Evolutionary conservation across 2,329 filamentous ascomycete species (phyloP).

Genomic region (Fusarium foetens): DNA sequence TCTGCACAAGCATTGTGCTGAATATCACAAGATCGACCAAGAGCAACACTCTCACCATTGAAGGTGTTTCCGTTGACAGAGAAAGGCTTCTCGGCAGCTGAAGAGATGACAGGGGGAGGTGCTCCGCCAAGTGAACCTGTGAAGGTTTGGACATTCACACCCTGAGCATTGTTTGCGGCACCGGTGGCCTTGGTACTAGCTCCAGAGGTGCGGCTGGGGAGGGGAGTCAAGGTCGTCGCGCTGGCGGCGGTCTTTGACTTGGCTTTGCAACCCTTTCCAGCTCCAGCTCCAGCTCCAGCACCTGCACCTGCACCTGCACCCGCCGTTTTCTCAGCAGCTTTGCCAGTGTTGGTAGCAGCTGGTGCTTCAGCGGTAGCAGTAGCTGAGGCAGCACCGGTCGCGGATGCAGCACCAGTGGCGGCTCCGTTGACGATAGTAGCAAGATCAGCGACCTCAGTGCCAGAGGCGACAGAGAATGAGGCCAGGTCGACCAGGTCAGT

Average conservation of each 20-base stretch:
- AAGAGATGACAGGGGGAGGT: not conserved
- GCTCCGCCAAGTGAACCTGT: not conserved
- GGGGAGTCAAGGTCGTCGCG: not conserved
- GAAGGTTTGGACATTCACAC: not conserved
- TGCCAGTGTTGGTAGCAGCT: not conserved
- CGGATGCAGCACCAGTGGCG: not conserved
- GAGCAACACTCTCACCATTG: not conserved
- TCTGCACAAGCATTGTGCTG: conserved; percentile 1
- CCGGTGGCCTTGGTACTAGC: not conserved
- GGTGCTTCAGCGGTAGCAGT: not conserved
- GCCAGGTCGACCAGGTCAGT: not conserved
- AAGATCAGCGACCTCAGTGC: conserved; percentile 3
- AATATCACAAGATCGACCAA: not conserved
- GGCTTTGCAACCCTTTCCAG: conserved; percentile 1
- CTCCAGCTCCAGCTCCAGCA: not conserved
- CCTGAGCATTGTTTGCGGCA: not conserved
- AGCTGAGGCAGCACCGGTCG: not conserved
- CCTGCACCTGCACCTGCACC: not conserved
- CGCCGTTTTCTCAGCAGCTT: not conserved
- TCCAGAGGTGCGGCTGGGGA: not conserved
- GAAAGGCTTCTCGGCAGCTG: not conserved
- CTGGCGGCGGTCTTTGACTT: not conserved
- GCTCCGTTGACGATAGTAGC: conserved; percentile 8
- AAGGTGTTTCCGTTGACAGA: conserved; percentile 6
- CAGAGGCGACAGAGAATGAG: not conserved